These are phyloP conservation scores for Zopfia rhizophila DNA, from an alignment of 2,329 filamentous ascomycete species.

Conservation along the genomic window DNA sequence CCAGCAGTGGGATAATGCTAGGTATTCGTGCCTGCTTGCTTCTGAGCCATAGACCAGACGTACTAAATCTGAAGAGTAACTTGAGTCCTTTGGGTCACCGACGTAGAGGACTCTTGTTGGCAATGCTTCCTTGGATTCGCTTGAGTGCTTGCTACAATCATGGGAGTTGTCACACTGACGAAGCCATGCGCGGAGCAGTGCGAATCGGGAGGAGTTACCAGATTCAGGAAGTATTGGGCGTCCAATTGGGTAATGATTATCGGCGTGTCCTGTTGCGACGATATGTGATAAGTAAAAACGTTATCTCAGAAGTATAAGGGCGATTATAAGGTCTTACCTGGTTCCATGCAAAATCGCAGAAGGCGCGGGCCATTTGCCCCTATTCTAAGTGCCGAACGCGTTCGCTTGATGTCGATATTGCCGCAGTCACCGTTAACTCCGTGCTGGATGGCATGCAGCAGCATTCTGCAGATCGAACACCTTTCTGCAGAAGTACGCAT, in stretches of 20 bases:
- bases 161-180: constrained; percentile 13
- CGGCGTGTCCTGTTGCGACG: neutral
- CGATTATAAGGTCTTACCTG: neutral
- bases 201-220: constrained; percentile 2
- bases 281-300: neutral
- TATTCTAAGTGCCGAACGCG: neutral
- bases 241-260: too few relatives aligned
- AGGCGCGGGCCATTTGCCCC: neutral
- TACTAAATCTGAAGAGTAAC: neutral
- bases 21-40: constrained; percentile 1
- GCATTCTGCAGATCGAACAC: constrained; percentile 1
- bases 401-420: neutral
- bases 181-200: constrained; percentile 16
- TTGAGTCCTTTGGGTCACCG: constrained; percentile 3
- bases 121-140: constrained; percentile 3
- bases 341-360: neutral
- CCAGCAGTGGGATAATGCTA: constrained; percentile 13
- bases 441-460: neutral
- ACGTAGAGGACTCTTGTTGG: constrained; percentile 15
- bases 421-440: neutral
- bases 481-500: constrained; percentile 1
- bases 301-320: neutral
- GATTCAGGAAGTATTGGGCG: constrained; percentile 5
- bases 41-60: neutral
- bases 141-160: constrained; percentile 1